These are phyloP conservation scores for Galeopsis tetrahit DNA, from an alignment of 257 asterid species.

Conservation along the genomic window DNA sequence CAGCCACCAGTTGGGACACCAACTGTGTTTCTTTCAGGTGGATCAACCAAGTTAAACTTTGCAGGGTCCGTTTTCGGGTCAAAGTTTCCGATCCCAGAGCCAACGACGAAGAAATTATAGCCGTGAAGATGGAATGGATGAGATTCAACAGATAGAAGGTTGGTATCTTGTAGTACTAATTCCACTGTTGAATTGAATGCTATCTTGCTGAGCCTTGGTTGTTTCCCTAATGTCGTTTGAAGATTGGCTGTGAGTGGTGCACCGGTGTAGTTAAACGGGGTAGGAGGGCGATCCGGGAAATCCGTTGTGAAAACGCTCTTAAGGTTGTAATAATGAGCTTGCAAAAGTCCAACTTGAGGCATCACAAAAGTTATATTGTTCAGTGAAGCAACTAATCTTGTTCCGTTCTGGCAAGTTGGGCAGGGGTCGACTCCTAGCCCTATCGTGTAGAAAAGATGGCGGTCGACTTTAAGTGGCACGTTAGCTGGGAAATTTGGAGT, in stretches of 20 bases:
- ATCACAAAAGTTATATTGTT: constrained; percentile 64
- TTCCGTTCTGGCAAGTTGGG: constrained; percentile 50
- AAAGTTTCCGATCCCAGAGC: constrained; percentile 71
- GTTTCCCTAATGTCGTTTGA: constrained; percentile 33
- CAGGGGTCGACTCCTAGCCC: constrained; percentile 61
- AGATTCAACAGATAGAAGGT: constrained; percentile 62
- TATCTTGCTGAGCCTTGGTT: constrained; percentile 56
- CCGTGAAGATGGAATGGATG: constrained; percentile 93
- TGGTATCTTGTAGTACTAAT: constrained; percentile 70
- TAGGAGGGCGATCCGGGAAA: constrained; percentile 61
- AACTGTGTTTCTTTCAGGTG: constrained; percentile 75
- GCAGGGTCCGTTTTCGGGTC: constrained; percentile 54
- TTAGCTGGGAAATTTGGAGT: constrained; percentile 50
- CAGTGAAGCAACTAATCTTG: constrained; percentile 49
- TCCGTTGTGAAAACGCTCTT: constrained; percentile 49
- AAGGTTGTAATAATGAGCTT: constrained; percentile 49
- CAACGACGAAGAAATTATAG: constrained; percentile 74
- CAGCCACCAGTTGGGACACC: constrained; percentile 90
- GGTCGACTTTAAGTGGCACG: constrained; percentile 54
- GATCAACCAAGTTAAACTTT: constrained; percentile 65
- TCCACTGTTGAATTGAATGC: constrained; percentile 71
- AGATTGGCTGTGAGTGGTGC: constrained; percentile 82
- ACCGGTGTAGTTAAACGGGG: constrained; percentile 59
- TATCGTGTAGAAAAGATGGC: constrained; percentile 61
- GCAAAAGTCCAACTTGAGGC: constrained; percentile 54